Conservation (phyloP, 208 protist genomes). For the Phytomonas serpens region DNA sequence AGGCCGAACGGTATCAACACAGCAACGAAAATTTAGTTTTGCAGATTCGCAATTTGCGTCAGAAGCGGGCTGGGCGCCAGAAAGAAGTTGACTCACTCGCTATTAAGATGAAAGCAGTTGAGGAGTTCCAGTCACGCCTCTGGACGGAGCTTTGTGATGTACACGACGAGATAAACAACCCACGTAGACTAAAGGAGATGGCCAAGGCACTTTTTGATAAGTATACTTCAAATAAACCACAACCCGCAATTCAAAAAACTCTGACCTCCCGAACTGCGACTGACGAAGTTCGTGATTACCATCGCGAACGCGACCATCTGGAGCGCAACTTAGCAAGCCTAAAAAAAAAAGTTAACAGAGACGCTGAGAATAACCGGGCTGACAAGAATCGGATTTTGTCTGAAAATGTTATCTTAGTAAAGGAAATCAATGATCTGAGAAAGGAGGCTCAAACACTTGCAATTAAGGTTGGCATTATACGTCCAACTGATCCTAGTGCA, state of each 20-base stretch:
- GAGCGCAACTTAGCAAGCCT: conserved; percentile 91
- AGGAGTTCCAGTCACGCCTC: conserved; percentile 82
- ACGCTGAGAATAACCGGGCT: conserved; percentile 86
- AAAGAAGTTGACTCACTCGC: conserved; percentile 84
- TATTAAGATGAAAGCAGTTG: conserved; percentile 52
- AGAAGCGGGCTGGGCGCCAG: conserved; percentile 92
- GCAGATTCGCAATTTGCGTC: conserved; percentile 86
- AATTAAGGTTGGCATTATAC: conserved; percentile 50
- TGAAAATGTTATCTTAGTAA: conserved; percentile 94
- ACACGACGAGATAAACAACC: conserved; percentile 38
- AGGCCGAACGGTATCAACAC: conserved; percentile 90
- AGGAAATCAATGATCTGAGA: conserved; percentile 95
- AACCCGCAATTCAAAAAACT: conserved; percentile 4
- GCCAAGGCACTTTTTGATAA: conserved; percentile 90
- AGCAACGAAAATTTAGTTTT: conserved; percentile 91
- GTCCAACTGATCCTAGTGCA: conserved; percentile 32
- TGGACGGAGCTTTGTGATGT: conserved; percentile 85
- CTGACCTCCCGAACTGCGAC: conserved; percentile 50
- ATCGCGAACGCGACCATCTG: conserved; percentile 92
- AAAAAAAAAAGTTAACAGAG: conserved; percentile 91
- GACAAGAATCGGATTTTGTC: conserved; percentile 91
- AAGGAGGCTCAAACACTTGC: conserved; percentile 89
- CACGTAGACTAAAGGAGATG: conserved; percentile 83
- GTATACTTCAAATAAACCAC: conserved; percentile 56
- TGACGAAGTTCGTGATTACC: conserved; percentile 93